Base-by-base conservation (phyloP, 345 rosid species). In the Aurinia saxatilis region DNA sequence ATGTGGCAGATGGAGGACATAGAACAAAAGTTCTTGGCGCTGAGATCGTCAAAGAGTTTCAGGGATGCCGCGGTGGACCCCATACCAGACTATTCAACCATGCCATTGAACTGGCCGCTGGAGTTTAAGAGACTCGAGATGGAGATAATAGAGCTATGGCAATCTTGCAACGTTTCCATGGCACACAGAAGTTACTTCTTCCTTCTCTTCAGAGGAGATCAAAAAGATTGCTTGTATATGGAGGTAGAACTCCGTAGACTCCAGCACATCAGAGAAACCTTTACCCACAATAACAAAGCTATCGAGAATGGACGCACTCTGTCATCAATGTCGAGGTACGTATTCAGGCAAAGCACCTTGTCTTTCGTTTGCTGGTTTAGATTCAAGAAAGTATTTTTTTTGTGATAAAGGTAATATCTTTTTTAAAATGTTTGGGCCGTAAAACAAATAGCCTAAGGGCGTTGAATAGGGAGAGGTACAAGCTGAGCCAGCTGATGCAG, bases 151-250 rank as follows among this genome's bases (percentile, higher is more conserved):
- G 86, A 81, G 78, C 84, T 90, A 18, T 87, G 97, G 97, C 81
- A 90, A 61, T 76, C 63, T 46, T 87, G 96, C 79, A 84, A 80
- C 48, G 80, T 87, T 27, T 78, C 95, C 37, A 67, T 90, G 82
- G 82, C 82, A 48, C 99, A 93, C 76, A 77, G 97, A 73, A 81
- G 88, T 76, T 87, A 93, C 85, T 90, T 90, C 77, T 90, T 81
- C 77, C 80, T 89, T 65, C 78, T 84, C 36, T 82, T 85, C 61
- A 84, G 84, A 65, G 97, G 97, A 40, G 91, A 87, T 72, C 84
- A 82, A 13, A 68, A 82, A 49, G 95, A 93, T 68, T 80, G 82
- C 8, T 75, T 87, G 69, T 90, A 90, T 78, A 74, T 90, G 95
- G 97, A 90, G 68, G 96, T 85, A 14, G 99, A 93, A 77, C 84